Evolutionary conservation across 192 early-diverging fungal species (phyloP).

Genomic region (Coemansia sp.): DNA sequence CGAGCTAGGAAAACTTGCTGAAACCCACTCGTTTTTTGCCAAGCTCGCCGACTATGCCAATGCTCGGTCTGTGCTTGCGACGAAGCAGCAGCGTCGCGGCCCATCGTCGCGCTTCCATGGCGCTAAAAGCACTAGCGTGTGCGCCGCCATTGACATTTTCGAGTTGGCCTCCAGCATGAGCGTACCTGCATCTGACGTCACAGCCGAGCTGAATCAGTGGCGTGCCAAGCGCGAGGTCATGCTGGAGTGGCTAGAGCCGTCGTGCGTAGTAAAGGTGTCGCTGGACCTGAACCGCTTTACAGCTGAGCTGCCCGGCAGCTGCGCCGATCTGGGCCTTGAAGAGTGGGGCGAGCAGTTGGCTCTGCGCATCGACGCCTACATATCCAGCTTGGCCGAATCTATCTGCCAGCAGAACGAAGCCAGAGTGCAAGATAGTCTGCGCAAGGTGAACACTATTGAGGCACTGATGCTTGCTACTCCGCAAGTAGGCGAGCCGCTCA

Average conservation of each 20-base stretch:
- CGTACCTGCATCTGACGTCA: constrained; percentile 13
- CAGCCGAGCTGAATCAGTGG: constrained; percentile 43
- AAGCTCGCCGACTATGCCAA: constrained; percentile 12
- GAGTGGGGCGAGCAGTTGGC: constrained; percentile 25
- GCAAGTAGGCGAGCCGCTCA: not conserved
- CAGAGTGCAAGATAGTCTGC: constrained; percentile 22
- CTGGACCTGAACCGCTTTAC: constrained; percentile 30
- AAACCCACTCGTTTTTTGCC: constrained; percentile 24
- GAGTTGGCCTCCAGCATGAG: constrained; percentile 18
- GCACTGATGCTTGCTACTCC: constrained; percentile 19
- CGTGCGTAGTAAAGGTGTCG: constrained; percentile 28
- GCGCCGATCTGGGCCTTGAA: constrained; percentile 1
- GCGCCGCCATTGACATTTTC: constrained; percentile 27
- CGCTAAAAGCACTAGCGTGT: constrained; percentile 1
- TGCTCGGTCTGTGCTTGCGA: not conserved
- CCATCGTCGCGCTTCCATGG: constrained; percentile 3
- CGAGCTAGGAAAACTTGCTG: constrained; percentile 29
- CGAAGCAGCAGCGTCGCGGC: not conserved
- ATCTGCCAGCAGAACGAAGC: constrained; percentile 25
- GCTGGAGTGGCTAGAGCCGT: constrained; percentile 45
- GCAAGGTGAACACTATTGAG: constrained; percentile 19
- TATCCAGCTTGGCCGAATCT: constrained; percentile 16
- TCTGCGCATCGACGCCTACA: constrained; percentile 23
- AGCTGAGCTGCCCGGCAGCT: not conserved
- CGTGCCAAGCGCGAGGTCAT: constrained; percentile 40